Conservation (phyloP, 2,329 filamentous ascomycete genomes). For the Aspergillus amoenus region DNA sequence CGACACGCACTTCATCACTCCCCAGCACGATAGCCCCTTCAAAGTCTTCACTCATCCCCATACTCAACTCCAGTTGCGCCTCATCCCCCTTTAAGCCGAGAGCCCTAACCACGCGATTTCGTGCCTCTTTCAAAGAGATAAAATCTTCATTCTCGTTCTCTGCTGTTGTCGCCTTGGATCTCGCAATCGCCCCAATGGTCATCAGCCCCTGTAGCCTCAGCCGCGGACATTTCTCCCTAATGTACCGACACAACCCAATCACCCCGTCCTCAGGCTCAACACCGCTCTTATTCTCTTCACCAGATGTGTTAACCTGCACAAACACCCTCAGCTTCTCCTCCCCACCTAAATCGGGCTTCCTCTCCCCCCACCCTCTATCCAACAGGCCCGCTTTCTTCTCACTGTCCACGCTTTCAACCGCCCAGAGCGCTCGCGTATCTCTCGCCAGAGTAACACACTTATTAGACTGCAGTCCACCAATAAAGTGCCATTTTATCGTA, state of each 20-base stretch:
- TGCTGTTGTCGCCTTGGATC: conserved; percentile 69
- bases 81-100: conserved; percentile 51
- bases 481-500: conserved; percentile 89
- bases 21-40: conserved; percentile 82
- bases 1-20: conserved; percentile 85
- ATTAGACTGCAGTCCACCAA: conserved; percentile 88
- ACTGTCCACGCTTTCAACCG: conserved; percentile 86
- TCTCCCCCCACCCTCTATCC: conserved; percentile 69
- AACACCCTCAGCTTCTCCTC: conserved; percentile 65
- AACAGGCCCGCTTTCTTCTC: conserved; percentile 83
- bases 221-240: conserved; percentile 69
- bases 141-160: conserved; percentile 95
- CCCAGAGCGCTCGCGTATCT: conserved; percentile 84
- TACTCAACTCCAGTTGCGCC: conserved; percentile 78
- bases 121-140: conserved; percentile 62
- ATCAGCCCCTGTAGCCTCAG: conserved; percentile 80
- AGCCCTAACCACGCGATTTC: conserved; percentile 67
- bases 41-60: conserved; percentile 98
- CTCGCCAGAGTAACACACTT: conserved; percentile 85
- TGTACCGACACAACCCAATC: conserved; percentile 66
- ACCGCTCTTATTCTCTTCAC: conserved; percentile 82
- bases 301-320: conserved; percentile 94
- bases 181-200: conserved; percentile 94
- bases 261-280: conserved; percentile 62
- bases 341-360: conserved; percentile 32